Percentiles rank a stretch among this genome's conserved stretches.
Conservation (phyloP, 2,329 filamentous ascomycete species). For the Penicillium corylophilum region DNA sequence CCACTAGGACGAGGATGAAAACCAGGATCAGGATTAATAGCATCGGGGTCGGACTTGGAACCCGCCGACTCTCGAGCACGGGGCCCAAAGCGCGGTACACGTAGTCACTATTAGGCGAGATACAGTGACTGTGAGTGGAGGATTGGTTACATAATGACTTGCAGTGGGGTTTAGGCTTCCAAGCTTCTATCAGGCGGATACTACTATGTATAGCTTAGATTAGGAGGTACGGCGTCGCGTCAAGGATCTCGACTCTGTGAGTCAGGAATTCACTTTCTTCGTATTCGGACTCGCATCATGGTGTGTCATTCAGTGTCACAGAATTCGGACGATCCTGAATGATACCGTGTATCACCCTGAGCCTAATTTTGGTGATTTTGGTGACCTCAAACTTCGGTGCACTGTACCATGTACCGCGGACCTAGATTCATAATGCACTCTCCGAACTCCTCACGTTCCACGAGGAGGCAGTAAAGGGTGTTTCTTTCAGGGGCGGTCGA, state of each 20-base stretch:
- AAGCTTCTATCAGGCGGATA: neutral
- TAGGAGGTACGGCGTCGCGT: neutral
- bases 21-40: neutral
- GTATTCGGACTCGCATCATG: neutral
- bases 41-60: neutral
- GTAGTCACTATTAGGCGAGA: neutral
- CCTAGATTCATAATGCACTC: neutral
- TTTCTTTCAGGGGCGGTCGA: neutral
- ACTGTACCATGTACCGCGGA: neutral
- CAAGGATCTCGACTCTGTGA: neutral
- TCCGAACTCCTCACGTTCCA: neutral
- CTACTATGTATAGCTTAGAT: too few species aligned
- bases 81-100: neutral
- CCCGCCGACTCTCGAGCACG: neutral
- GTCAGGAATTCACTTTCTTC: neutral
- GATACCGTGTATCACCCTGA: neutral
- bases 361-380: neutral
- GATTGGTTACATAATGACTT: neutral
- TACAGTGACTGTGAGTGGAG: neutral
- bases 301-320: neutral
- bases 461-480: neutral
- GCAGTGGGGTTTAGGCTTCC: neutral
- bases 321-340: neutral
- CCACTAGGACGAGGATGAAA: neutral
- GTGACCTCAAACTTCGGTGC: neutral